Evolutionary conservation across 805 yeast species (phyloP).

Genomic region (Candida germanica): DNA sequence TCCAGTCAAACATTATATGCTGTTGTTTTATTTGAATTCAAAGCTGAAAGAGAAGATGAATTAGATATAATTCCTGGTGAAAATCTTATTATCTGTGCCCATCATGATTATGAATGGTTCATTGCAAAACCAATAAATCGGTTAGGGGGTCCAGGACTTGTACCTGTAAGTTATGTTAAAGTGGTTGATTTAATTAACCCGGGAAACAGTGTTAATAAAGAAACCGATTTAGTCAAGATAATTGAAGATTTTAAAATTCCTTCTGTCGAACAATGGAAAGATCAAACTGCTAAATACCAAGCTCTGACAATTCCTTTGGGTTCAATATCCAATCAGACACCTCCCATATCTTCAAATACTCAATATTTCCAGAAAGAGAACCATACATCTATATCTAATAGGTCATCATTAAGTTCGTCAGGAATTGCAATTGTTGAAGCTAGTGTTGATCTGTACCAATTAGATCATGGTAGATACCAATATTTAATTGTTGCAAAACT

Average conservation of each 20-base stretch:
- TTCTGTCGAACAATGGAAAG: conserved; percentile 94
- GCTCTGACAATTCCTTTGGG: conserved; percentile 82
- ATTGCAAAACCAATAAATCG: conserved; percentile 95
- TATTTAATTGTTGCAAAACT: conserved; percentile 68
- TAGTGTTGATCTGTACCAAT: conserved; percentile 72
- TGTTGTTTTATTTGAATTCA: conserved; percentile 78
- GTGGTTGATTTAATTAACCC: conserved; percentile 67
- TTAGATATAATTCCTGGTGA: conserved; percentile 83
- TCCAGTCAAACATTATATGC: conserved; percentile 66
- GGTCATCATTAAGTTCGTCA: conserved; percentile 29
- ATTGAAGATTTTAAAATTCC: conserved; percentile 74
- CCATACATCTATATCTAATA: conserved; percentile 9
- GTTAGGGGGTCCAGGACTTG: conserved; percentile 95
- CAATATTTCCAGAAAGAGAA: conserved; percentile 33
- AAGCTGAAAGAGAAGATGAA: conserved; percentile 82
- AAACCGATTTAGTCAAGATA: conserved; percentile 48
- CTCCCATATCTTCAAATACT: conserved; percentile 32
- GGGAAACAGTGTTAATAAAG: conserved; percentile 14
- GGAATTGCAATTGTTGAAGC: conserved; percentile 52
- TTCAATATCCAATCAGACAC: conserved; percentile 29
- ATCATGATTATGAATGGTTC: conserved; percentile 95
- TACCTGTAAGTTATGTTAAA: conserved; percentile 87
- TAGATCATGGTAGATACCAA: conserved; percentile 87
- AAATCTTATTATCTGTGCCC: conserved; percentile 89
- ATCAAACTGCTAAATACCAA: conserved; percentile 83